Conservation (phyloP, 2,329 filamentous ascomycete species). For the Botrytis galanthina region DNA sequence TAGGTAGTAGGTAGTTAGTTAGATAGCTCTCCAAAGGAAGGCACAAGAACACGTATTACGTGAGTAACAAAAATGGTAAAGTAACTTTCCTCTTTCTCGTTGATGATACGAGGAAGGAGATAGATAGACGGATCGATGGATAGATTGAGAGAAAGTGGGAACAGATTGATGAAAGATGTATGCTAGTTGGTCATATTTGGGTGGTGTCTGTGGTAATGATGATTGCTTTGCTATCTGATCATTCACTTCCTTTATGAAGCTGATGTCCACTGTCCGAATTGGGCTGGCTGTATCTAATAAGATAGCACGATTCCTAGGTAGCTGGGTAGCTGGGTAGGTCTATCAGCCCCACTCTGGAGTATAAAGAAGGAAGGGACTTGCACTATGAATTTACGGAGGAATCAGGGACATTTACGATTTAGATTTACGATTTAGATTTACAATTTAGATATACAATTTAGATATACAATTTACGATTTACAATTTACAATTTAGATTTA, state of each 20-base stretch:
- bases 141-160: constrained; percentile 10
- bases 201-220: neutral
- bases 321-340: too few relatives aligned
- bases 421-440: too few relatives aligned
- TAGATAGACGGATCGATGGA: neutral
- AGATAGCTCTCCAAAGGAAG: constrained; percentile 1
- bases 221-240: neutral
- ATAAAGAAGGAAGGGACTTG: constrained; percentile 6
- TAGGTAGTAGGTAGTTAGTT: neutral
- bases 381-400: neutral
- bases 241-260: neutral
- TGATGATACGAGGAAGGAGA: neutral
- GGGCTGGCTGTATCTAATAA: neutral
- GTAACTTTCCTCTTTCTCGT: neutral
- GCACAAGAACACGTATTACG: constrained; percentile 15
- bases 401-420: neutral
- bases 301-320: neutral
- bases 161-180: neutral
- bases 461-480: too few relatives aligned
- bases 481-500: too few relatives aligned
- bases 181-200: neutral
- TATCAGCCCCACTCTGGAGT: constrained; percentile 5
- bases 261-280: neutral
- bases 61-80: neutral
- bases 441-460: too few relatives aligned